Conservation (phyloP, 2,329 filamentous ascomycete species). For the Colletotrichum karsti region DNA sequence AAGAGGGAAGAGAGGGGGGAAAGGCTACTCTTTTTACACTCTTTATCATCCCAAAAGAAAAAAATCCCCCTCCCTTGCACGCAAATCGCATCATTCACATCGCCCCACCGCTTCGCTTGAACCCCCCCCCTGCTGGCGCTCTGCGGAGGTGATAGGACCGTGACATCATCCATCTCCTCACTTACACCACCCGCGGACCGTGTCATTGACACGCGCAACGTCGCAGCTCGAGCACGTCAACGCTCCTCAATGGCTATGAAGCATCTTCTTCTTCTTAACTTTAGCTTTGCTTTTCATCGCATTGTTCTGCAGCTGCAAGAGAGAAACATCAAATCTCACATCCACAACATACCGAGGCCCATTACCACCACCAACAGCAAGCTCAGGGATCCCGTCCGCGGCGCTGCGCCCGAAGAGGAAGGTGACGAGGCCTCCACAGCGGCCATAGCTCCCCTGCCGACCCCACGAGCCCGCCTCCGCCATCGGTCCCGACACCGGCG, state of each 20-base stretch:
- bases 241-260: neutral
- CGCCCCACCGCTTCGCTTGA: neutral
- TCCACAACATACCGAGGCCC: neutral
- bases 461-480: neutral
- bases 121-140: too few relatives aligned
- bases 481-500: neutral
- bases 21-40: neutral
- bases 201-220: neutral
- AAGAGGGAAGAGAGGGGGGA: rapidly evolving
- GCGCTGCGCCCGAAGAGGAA: slow-evolving; percentile 2
- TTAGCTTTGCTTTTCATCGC: neutral
- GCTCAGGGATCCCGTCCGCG: neutral
- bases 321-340: neutral
- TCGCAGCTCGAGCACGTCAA: slow-evolving; percentile 12
- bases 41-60: neutral
- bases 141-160: neutral
- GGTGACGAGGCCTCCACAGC: neutral
- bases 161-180: slow-evolving; percentile 28
- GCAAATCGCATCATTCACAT: slow-evolving; percentile 7
- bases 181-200: slow-evolving; percentile 10
- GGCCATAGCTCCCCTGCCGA: neutral
- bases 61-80: neutral
- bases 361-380: neutral
- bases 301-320: neutral
- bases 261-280: too few relatives aligned